phyloP scores from a whole-genome alignment of 2,329 filamentous ascomycete species.

The Pseudogymnoascus destructans region DNA sequence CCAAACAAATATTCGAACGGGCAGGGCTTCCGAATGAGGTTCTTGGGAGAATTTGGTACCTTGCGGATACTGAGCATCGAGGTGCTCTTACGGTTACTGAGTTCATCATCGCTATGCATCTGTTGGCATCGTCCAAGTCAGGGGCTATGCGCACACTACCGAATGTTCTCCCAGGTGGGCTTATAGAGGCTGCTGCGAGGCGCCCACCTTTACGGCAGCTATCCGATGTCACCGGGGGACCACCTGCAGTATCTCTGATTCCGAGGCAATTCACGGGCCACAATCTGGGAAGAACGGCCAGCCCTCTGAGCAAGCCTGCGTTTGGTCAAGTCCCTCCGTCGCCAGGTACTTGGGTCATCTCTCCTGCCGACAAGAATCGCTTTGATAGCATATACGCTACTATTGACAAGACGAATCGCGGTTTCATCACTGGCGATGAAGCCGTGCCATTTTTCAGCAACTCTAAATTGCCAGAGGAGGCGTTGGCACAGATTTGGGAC shows the following conservation, averaged over 20 bases:
- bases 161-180: constrained; percentile 62
- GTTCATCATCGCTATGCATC: constrained; percentile 96
- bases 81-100: constrained; percentile 78
- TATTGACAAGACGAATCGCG: constrained; percentile 67
- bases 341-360: constrained; percentile 60
- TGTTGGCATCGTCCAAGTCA: constrained; percentile 82
- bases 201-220: constrained; percentile 36
- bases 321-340: constrained; percentile 29
- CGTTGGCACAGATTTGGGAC: constrained; percentile 91
- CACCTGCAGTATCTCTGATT: constrained; percentile 45
- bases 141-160: constrained; percentile 70
- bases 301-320: constrained; percentile 41
- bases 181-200: constrained; percentile 83
- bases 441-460: constrained; percentile 90
- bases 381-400: constrained; percentile 79
- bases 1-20: constrained; percentile 90
- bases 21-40: constrained; percentile 80
- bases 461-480: constrained; percentile 77
- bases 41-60: constrained; percentile 88
- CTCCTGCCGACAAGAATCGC: constrained; percentile 67
- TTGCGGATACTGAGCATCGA: constrained; percentile 86
- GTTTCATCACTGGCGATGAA: constrained; percentile 85
- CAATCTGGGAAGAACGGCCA: constrained; percentile 42
- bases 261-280: constrained; percentile 71
- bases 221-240: constrained; percentile 28